Evolutionary conservation across 148 eudicot genomes (phyloP).

Genomic region (Vaccinium corymbosum): DNA sequence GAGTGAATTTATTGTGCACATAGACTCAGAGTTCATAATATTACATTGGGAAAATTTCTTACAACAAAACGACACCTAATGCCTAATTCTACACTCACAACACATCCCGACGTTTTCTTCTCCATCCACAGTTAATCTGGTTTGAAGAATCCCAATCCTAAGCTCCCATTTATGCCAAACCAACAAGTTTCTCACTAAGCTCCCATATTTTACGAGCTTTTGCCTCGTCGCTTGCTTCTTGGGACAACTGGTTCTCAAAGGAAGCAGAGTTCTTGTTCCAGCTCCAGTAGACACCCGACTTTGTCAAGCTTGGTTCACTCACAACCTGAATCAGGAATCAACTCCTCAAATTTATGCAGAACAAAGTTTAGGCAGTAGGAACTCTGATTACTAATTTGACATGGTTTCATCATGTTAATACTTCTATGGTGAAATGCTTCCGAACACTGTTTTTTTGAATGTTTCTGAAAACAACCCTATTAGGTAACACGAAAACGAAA

Average conservation of each 20-base stretch:
- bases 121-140: not conserved
- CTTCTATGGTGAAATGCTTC: not conserved
- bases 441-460: not conserved
- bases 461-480: not conserved
- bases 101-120: not conserved
- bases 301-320: slow-evolving; percentile 65
- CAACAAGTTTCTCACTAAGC: slow-evolving; percentile 63
- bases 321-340: slow-evolving; percentile 39
- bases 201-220: slow-evolving; percentile 70
- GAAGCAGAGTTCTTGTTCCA: slow-evolving; percentile 68
- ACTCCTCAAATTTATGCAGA: not conserved
- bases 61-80: not conserved
- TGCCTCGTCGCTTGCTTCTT: slow-evolving; percentile 59
- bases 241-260: slow-evolving; percentile 59
- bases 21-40: not conserved
- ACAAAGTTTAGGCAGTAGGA: not conserved
- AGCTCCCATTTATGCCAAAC: slow-evolving; percentile 39
- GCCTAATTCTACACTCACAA: slow-evolving; percentile 13
- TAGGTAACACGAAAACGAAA: not conserved
- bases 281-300: slow-evolving; percentile 81
- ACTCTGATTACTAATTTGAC: not conserved
- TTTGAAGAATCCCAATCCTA: not conserved
- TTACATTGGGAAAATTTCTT: slow-evolving; percentile 22
- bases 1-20: slow-evolving; percentile 14
- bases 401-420: not conserved